A percentile compares a stretch with the other conserved stretches of the same genome.
Conservation (phyloP, 164 flowering plant genomes). For the Berberis vulgaris region DNA sequence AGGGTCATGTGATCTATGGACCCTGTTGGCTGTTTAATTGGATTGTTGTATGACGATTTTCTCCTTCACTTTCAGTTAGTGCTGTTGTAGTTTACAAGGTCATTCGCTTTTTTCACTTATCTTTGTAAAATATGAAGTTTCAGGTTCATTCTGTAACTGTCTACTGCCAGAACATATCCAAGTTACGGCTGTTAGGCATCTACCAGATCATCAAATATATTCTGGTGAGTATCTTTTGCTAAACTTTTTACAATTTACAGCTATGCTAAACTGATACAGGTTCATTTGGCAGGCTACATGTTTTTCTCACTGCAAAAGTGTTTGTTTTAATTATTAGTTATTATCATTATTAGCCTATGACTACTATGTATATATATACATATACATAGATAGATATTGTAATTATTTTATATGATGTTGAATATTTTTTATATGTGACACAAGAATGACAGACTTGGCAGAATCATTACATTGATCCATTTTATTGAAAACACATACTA, state of each 20-base stretch:
- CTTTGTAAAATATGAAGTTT: constrained; percentile 22
- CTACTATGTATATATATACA: too few relatives aligned
- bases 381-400: too few relatives aligned
- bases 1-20: neutral
- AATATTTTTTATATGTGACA: too few relatives aligned
- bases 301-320: neutral
- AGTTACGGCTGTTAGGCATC: constrained; percentile 54
- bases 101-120: neutral
- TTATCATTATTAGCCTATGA: too few relatives aligned
- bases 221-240: constrained; percentile 36
- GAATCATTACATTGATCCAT: too few relatives aligned
- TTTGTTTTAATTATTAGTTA: too few relatives aligned
- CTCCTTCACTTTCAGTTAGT: too few relatives aligned
- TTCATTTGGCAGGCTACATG: neutral
- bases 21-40: neutral
- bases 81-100: neutral
- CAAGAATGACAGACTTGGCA: too few relatives aligned
- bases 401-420: too few relatives aligned
- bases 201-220: constrained; percentile 54
- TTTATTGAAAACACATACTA: too few relatives aligned
- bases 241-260: neutral
- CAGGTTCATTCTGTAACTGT: constrained; percentile 92
- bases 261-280: neutral
- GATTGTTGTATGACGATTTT: too few relatives aligned
- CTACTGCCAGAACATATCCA: constrained; percentile 78